Conservation (phyloP, 2,329 filamentous ascomycete species). For the Neoscytalidium dimidiatum region DNA sequence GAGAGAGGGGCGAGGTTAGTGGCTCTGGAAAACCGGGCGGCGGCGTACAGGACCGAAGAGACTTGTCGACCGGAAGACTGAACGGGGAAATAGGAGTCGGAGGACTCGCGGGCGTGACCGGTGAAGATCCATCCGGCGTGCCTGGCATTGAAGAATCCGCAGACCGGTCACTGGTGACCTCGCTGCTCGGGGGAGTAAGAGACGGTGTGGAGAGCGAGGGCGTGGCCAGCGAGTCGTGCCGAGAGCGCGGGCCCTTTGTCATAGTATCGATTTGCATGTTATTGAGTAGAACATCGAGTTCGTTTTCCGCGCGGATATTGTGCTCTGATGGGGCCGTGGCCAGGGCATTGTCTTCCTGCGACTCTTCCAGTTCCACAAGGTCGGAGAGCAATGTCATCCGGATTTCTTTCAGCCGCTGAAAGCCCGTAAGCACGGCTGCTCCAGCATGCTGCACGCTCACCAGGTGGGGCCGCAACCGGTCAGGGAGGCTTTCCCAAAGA, state of each 20-base stretch:
- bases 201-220: conserved; percentile 15
- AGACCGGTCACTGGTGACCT: conserved; percentile 19
- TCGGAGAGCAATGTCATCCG: conserved; percentile 26
- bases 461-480: conserved; percentile 34
- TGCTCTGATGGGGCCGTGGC: not conserved
- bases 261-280: conserved; percentile 1
- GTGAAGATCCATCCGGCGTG: conserved; percentile 22
- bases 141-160: conserved; percentile 27
- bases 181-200: conserved; percentile 12
- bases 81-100: conserved; percentile 27
- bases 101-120: conserved; percentile 24
- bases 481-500: conserved; percentile 40
- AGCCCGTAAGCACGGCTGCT: conserved; percentile 47
- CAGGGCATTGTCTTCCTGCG: not conserved
- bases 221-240: conserved; percentile 17
- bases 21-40: not conserved
- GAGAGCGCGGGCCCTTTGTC: not conserved
- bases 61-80: conserved; percentile 29
- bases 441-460: conserved; percentile 45
- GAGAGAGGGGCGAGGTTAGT: not conserved
- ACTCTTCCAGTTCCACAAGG: conserved; percentile 6
- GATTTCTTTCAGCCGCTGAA: conserved; percentile 34
- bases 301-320: not conserved
- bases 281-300: conserved; percentile 2
- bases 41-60: not conserved